Evolutionary conservation across 805 yeast species (phyloP).

Genomic region (Metschnikowia matae): DNA sequence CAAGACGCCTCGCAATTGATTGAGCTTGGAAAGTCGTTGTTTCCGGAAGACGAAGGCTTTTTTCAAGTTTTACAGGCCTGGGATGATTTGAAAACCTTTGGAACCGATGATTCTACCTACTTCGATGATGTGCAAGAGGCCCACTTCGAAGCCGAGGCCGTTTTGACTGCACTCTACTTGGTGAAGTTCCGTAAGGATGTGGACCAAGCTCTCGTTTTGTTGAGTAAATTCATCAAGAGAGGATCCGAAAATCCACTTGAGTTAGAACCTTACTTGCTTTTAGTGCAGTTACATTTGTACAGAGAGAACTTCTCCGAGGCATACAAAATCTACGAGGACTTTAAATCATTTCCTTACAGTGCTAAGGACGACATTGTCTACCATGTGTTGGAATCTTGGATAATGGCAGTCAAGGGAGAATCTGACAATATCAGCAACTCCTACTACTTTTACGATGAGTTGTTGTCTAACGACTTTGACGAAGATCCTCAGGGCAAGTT

Average conservation of each 20-base stretch:
- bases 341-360: constrained; percentile 31
- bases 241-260: constrained; percentile 23
- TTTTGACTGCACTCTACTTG: constrained; percentile 36
- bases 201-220: constrained; percentile 34
- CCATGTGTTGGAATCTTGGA: constrained; percentile 77
- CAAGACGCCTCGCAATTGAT: constrained; percentile 39
- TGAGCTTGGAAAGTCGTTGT: constrained; percentile 30
- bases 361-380: constrained; percentile 64
- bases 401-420: constrained; percentile 36
- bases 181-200: constrained; percentile 34
- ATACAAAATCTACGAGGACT: constrained; percentile 27
- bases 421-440: constrained; percentile 39
- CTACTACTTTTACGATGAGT: constrained; percentile 74
- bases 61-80: constrained; percentile 40
- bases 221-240: constrained; percentile 24
- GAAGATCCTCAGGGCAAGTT: constrained; percentile 34
- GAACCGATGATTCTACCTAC: constrained; percentile 40
- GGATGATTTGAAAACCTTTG: constrained; percentile 41
- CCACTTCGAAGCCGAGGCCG: constrained; percentile 38
- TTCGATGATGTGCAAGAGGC: constrained; percentile 37
- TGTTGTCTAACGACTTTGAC: constrained; percentile 48
- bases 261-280: constrained; percentile 39
- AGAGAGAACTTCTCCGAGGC: constrained; percentile 36
- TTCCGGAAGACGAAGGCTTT: constrained; percentile 32
- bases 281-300: constrained; percentile 37